Base-by-base conservation (phyloP, 176 grass and related monocot genomes). In the Phragmites australis region DNA sequence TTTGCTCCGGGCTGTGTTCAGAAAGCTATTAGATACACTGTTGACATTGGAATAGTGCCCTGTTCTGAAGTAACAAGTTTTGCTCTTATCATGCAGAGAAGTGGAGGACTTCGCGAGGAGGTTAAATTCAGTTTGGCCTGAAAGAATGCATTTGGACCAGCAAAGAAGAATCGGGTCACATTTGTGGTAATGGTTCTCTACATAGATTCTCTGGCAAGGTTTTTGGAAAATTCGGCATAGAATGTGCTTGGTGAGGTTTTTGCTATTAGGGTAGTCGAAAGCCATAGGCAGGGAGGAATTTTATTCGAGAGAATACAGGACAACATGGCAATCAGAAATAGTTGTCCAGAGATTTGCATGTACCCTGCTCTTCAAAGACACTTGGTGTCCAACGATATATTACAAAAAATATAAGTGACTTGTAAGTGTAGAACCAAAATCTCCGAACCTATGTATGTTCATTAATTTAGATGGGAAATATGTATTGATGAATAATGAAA, bases 61-160 rank as follows among this genome's bases (percentile, higher is more conserved):
- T 84, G 4, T 47, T 77, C 12, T 74, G 51, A 61, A 75, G 57
- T 60, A 72, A 54, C 46, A 72, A 63, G 16, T 31, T 75, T 90
- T 37, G 66, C 77, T 68, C 43, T 56, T 79, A 59, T 41, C 46
- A 64, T 89, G 69, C 97, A 99, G 97, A 66, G 97, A 99, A 95
- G 97, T 99, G 44, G 97, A 93, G 63, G 97, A 95, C 82, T 99
- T 99, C 26, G 93, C 90, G 25, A 88, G 93, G 79, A 93, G 93
- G 88, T 70, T 99, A 85, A 99, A 93, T 70, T 89, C 89, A 54
- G 91, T 89, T 83, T 99, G 93, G 93, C 90, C 92, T 58, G 92
- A 99, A 85, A 95, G 96, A 93, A 82, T 95, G 87, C 90, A 89
- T 83, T 89, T 94, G 74, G 84, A 83, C 50, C 90, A 94, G 90